Percentiles rank a stretch among this genome's conserved stretches.
Conservation (phyloP, 257 asterid genomes). For the Marsdenia floribunda region DNA sequence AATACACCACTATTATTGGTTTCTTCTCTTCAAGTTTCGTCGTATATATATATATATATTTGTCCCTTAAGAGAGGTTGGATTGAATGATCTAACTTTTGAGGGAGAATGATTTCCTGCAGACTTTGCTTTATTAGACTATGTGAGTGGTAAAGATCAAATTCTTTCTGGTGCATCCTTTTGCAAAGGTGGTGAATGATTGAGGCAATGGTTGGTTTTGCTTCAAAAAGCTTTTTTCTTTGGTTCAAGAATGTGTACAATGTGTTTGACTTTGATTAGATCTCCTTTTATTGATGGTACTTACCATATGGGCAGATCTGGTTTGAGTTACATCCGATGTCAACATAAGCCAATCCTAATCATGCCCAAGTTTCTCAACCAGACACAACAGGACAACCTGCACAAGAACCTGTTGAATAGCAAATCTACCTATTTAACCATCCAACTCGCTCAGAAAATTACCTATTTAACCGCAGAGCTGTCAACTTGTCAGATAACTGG, state of each 20-base stretch:
- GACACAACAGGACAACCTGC: too few species aligned
- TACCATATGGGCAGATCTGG: too few species aligned
- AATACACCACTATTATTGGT: background rate
- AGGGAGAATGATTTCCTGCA: background rate
- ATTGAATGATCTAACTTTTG: background rate
- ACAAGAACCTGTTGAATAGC: too few species aligned
- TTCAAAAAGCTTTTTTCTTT: background rate
- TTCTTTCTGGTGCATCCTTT: background rate
- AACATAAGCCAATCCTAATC: too few species aligned
- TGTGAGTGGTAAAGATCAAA: background rate
- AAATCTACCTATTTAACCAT: too few species aligned
- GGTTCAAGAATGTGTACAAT: background rate
- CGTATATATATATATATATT: background rate
- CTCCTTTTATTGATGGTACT: background rate
- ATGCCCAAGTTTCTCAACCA: too few species aligned
- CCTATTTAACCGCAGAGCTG: too few species aligned
- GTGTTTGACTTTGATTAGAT: too few species aligned
- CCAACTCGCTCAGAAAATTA: too few species aligned
- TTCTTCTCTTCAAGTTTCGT: background rate
- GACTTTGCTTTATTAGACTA: background rate
- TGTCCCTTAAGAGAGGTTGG: background rate
- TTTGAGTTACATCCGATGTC: background rate
- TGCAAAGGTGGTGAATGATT: background rate
- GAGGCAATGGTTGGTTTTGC: background rate
- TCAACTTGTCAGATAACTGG: background rate